Evolutionary conservation across 1,284 basidiomycete genomes (phyloP).

Genomic region (Crucibulum cyathiforme): DNA sequence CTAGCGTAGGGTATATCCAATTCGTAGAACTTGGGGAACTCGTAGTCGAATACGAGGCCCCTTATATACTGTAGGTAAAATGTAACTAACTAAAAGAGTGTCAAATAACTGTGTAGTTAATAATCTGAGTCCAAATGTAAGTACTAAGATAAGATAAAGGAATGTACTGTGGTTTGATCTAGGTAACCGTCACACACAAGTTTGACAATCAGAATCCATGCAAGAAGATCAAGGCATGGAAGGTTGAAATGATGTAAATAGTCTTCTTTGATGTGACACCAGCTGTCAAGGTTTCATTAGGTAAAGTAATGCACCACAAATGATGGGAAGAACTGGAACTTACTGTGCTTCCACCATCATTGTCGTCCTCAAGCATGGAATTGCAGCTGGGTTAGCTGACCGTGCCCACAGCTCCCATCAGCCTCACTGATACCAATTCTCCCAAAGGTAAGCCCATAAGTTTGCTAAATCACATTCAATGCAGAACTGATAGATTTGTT

Average conservation of each 20-base stretch:
- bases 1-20: too few species aligned
- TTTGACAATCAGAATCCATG: slow-evolving; percentile 15
- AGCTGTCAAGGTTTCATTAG: slow-evolving; percentile 8
- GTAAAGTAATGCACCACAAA: slow-evolving; percentile 2
- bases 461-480: slow-evolving; percentile 9
- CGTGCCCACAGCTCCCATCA: slow-evolving; percentile 16
- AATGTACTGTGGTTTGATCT: too few species aligned
- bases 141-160: too few species aligned
- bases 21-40: too few species aligned
- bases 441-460: slow-evolving; percentile 18
- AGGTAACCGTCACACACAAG: too few species aligned
- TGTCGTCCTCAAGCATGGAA: slow-evolving; percentile 16
- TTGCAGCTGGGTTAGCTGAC: slow-evolving; percentile 1
- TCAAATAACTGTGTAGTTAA: too few species aligned
- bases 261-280: slow-evolving; percentile 24
- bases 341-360: slow-evolving; percentile 23
- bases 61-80: too few species aligned
- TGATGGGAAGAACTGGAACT: neutral
- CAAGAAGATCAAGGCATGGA: slow-evolving; percentile 19
- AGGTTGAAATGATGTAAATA: slow-evolving; percentile 8
- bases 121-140: too few species aligned
- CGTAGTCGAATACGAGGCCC: too few species aligned
- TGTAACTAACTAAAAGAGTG: too few species aligned
- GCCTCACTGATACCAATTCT: slow-evolving; percentile 13
- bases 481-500: slow-evolving; percentile 15